These are phyloP conservation scores for Lactuca saligna DNA, from an alignment of 129 eudicot genomes.

Conservation along the genomic window DNA sequence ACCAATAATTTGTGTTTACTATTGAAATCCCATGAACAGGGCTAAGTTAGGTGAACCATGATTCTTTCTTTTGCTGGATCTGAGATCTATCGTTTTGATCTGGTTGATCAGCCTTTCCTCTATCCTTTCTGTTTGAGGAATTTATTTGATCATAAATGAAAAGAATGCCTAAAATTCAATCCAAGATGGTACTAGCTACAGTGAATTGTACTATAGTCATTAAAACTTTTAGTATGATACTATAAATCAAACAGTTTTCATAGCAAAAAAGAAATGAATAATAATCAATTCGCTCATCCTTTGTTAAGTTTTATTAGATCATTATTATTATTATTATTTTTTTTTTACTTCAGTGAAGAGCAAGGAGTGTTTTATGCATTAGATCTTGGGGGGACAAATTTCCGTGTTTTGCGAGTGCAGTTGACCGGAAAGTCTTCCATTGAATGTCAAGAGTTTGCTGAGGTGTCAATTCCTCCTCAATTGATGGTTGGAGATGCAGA, in stretches of 20 bases:
- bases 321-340: no score
- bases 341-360: conserved; percentile 56
- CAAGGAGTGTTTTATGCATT: conserved; percentile 83
- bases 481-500: conserved; percentile 83
- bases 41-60: conserved; percentile 4
- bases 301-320: neutral
- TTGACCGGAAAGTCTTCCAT: conserved; percentile 67
- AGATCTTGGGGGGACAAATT: conserved; percentile 98
- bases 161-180: neutral
- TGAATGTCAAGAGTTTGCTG: conserved; percentile 67
- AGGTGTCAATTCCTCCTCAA: conserved; percentile 79
- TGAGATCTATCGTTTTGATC: conserved; percentile 3
- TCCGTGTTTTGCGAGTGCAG: conserved; percentile 81
- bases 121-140: conserved; percentile 2
- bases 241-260: neutral
- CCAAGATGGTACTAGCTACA: neutral
- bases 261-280: neutral
- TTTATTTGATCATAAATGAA: neutral
- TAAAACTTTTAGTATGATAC: neutral
- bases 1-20: neutral
- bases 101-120: neutral
- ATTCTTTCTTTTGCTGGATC: conserved; percentile 17
- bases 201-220: neutral
- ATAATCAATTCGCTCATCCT: neutral
- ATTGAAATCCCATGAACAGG: neutral